These are phyloP conservation scores for Quercus aquifolioides DNA, from an alignment of 306 rosid genomes.

Conservation along the genomic window DNA sequence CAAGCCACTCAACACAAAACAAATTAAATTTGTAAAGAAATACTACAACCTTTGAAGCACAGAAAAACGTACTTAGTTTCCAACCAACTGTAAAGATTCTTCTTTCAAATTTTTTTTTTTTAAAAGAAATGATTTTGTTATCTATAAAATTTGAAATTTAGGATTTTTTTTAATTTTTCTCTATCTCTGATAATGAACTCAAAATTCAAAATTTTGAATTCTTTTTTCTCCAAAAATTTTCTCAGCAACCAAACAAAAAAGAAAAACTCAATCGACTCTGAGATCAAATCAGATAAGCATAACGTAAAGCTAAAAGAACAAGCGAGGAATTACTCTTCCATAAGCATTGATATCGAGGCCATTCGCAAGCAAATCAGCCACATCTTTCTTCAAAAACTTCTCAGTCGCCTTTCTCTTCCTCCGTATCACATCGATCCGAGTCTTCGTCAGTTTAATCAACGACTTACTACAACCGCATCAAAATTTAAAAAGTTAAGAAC, in stretches of 20 bases:
- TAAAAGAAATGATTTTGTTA: neutral
- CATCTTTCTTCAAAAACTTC: slow-evolving; percentile 83
- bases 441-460: slow-evolving; percentile 71
- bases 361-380: slow-evolving; percentile 78
- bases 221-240: neutral
- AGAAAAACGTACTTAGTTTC: neutral
- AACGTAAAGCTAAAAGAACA: neutral
- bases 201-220: neutral
- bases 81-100: neutral
- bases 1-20: neutral
- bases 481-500: neutral
- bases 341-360: slow-evolving; percentile 80
- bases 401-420: slow-evolving; percentile 91
- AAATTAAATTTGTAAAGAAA: neutral
- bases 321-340: slow-evolving; percentile 59
- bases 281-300: slow-evolving; percentile 4
- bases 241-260: slow-evolving; percentile 6
- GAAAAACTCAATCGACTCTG: neutral
- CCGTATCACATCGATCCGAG: slow-evolving; percentile 90
- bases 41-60: neutral
- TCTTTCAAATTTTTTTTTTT: neutral
- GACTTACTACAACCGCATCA: slow-evolving; percentile 51
- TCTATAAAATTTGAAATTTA: neutral
- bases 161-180: neutral
- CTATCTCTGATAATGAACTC: too few species aligned